These are phyloP conservation scores for Phellinidium pouzarii DNA, from an alignment of 1,284 basidiomycete genomes.

Conservation along the genomic window DNA sequence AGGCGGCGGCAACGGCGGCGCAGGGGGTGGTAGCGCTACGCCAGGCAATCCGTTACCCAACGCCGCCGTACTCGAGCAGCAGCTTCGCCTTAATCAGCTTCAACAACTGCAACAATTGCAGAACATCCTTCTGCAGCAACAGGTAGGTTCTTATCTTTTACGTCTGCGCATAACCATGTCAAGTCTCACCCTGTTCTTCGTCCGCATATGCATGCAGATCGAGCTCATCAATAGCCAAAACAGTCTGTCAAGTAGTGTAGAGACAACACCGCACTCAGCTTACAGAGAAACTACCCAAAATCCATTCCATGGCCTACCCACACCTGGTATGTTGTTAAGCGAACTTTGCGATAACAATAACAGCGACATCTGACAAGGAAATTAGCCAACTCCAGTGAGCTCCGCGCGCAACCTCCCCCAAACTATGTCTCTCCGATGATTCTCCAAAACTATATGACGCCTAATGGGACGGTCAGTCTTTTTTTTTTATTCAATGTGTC, in stretches of 20 bases:
- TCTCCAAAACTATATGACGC: conserved; percentile 38
- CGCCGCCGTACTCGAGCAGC: conserved; percentile 43
- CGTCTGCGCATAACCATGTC: not conserved
- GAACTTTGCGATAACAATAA: not conserved
- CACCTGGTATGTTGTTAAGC: conserved; percentile 48
- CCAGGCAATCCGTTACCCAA: not conserved
- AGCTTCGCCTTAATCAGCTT: conserved; percentile 65
- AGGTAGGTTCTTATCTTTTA: conserved; percentile 40
- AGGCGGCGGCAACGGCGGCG: no score
- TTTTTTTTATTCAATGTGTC: no score
- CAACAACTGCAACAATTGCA: conserved; percentile 75
- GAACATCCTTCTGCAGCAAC: conserved; percentile 78
- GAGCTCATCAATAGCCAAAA: conserved; percentile 60
- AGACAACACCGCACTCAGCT: conserved; percentile 23
- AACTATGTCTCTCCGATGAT: conserved; percentile 62
- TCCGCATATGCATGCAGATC: conserved; percentile 41
- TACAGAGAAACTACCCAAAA: conserved; percentile 16
- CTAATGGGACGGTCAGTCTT: conserved; percentile 22
- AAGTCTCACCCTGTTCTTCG: no score
- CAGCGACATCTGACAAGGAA: conserved; percentile 1
- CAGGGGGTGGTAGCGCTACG: not conserved
- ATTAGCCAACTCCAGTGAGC: conserved; percentile 58
- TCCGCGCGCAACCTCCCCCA: conserved; percentile 50
- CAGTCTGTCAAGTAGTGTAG: conserved; percentile 33
- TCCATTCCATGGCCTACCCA: conserved; percentile 58